These are phyloP conservation scores for Tolypocladium tropicale DNA, from an alignment of 2,329 filamentous ascomycete species.

Conservation along the genomic window DNA sequence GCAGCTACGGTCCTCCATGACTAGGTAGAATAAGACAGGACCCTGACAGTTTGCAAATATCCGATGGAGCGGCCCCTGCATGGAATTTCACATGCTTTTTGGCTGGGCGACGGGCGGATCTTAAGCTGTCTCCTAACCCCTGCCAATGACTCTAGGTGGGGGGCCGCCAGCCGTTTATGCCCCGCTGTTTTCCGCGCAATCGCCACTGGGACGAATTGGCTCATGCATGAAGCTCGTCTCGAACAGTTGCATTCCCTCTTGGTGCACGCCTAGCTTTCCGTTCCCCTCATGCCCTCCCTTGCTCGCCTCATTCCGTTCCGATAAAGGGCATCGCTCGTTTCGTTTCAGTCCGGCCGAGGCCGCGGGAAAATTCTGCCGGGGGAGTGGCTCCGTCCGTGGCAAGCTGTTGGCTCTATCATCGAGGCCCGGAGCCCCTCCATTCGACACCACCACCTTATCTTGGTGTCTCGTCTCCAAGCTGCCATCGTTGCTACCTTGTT, in stretches of 20 bases:
- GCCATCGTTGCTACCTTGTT: not conserved
- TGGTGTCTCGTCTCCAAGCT: not conserved
- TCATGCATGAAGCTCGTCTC: not conserved
- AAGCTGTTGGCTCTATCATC: not conserved
- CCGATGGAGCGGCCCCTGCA: not conserved
- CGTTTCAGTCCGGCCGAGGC: not conserved
- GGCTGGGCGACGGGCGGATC: not conserved
- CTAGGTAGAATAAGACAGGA: too few relatives aligned
- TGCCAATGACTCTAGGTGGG: not conserved
- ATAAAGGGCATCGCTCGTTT: not conserved
- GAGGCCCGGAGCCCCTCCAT: not conserved
- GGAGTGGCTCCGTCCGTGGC: not conserved
- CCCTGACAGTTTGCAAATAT: not conserved
- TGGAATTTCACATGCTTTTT: not conserved
- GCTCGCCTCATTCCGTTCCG: not conserved
- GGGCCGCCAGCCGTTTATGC: not conserved
- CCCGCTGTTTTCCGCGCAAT: conserved; percentile 3
- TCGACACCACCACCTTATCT: not conserved
- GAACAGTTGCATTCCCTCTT: not conserved
- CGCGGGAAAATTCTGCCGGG: not conserved
- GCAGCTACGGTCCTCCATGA: too few relatives aligned
- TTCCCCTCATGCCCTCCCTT: too few relatives aligned
- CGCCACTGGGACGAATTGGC: not conserved
- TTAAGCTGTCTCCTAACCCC: not conserved
- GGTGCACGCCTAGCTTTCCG: not conserved